Conservation (phyloP, 2,329 filamentous ascomycete genomes). For the Monosporascus ibericus region DNA sequence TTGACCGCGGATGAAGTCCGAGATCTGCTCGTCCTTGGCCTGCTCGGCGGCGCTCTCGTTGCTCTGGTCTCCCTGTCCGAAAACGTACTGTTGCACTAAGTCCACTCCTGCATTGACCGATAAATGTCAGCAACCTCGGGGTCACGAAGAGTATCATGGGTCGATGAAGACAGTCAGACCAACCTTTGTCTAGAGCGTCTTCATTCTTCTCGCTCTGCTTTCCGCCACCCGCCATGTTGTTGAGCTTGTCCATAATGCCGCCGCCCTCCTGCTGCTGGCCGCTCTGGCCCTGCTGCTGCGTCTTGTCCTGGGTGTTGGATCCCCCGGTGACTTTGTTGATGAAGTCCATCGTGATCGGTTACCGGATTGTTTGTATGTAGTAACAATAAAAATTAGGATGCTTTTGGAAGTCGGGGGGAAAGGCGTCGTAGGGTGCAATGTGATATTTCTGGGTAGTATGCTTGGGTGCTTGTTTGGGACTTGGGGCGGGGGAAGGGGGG, state of each 20-base stretch:
- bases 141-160: background rate
- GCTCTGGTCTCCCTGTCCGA: conserved; percentile 64
- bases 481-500: too few species aligned
- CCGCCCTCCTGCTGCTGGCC: conserved; percentile 37
- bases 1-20: conserved; percentile 62
- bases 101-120: conserved; percentile 57
- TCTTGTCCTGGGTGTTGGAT: conserved; percentile 20
- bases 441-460: too few species aligned
- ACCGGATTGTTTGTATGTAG: background rate
- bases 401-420: too few species aligned
- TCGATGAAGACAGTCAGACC: conserved; percentile 1
- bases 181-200: conserved; percentile 76
- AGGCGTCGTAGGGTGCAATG: too few species aligned
- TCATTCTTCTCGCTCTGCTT: conserved; percentile 73
- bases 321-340: conserved; percentile 45
- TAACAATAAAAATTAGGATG: too few species aligned
- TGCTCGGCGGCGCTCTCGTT: conserved; percentile 72
- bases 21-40: conserved; percentile 76
- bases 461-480: too few species aligned
- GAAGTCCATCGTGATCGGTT: conserved; percentile 43
- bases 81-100: conserved; percentile 67
- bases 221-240: conserved; percentile 67
- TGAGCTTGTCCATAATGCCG: conserved; percentile 64
- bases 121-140: conserved; percentile 1
- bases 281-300: conserved; percentile 21